phyloP scores from a whole-genome alignment of 31 red algal species.

The Asparagopsis taxiformis region DNA sequence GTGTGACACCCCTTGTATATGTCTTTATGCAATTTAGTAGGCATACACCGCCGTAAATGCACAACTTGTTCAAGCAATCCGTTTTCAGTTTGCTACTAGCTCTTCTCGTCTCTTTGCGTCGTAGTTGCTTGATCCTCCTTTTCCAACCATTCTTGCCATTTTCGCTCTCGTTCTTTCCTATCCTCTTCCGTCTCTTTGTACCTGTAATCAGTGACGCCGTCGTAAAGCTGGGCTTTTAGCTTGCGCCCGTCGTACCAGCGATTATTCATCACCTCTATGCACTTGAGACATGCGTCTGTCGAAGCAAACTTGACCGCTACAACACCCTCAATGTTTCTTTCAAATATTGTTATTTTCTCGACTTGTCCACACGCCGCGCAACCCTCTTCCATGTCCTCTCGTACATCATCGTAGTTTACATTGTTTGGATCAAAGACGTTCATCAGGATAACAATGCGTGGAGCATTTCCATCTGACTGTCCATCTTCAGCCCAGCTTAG shows the following conservation, averaged over 20 bases:
- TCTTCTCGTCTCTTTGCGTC: no score
- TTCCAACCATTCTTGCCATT: constrained; percentile 68
- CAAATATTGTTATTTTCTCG: constrained; percentile 84
- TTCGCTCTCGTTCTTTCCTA: constrained; percentile 23
- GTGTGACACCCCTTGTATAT: background rate
- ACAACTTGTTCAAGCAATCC: no score
- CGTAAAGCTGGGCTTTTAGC: constrained; percentile 65
- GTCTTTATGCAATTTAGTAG: background rate
- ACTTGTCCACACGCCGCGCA: constrained; percentile 53
- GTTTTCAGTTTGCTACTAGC: no score
- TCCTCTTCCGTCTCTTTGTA: constrained; percentile 77
- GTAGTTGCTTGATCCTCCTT: background rate
- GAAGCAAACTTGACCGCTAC: constrained; percentile 72
- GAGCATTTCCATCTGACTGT: constrained; percentile 20
- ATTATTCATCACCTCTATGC: constrained; percentile 80
- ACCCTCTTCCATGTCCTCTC: constrained; percentile 66
- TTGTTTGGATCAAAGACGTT: constrained; percentile 67
- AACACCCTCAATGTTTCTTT: constrained; percentile 61
- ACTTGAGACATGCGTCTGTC: constrained; percentile 34
- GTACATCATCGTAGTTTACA: constrained; percentile 42
- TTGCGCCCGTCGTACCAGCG: constrained; percentile 78
- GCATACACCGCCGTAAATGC: background rate
- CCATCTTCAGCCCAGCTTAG: constrained; percentile 72
- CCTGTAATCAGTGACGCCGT: constrained; percentile 73
- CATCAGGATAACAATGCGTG: constrained; percentile 76